Percentiles rank a stretch among this genome's conserved stretches.
Conservation (phyloP, 495 filamentous ascomycete genomes). For the Eremomyces bilateralis region DNA sequence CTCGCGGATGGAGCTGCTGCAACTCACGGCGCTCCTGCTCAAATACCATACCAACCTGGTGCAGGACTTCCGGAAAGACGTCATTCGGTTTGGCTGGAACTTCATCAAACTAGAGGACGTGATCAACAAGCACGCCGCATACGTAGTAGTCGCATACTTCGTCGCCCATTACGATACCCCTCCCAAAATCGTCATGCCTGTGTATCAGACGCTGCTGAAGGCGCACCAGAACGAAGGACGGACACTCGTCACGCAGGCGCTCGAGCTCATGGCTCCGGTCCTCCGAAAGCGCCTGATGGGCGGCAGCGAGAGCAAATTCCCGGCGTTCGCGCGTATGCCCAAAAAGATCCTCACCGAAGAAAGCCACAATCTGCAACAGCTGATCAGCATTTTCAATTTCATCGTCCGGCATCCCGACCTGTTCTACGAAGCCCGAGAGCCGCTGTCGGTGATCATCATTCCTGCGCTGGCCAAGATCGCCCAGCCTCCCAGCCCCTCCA, state of each 20-base stretch:
- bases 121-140: conserved; percentile 97
- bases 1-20: conserved; percentile 84
- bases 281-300: conserved; percentile 49
- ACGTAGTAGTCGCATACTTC: conserved; percentile 93
- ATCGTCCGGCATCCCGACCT: conserved; percentile 77
- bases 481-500: conserved; percentile 60
- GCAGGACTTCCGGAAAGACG: conserved; percentile 82
- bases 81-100: conserved; percentile 98
- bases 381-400: conserved; percentile 94
- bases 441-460: conserved; percentile 74
- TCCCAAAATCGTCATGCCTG: conserved; percentile 81
- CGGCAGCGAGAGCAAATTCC: conserved; percentile 33
- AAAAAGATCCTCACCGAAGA: conserved; percentile 85
- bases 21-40: conserved; percentile 81
- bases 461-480: conserved; percentile 76
- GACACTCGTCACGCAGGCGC: conserved; percentile 74
- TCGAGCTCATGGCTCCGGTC: conserved; percentile 85
- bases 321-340: conserved; percentile 77
- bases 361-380: conserved; percentile 86
- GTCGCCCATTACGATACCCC: conserved; percentile 94
- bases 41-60: conserved; percentile 76
- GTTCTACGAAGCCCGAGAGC: conserved; percentile 87
- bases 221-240: conserved; percentile 91
- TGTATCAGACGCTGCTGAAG: conserved; percentile 73
- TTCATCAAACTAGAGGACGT: conserved; percentile 94